phyloP scores from a whole-genome alignment of 2,329 filamentous ascomycete species.

The Xylaria sp. region DNA sequence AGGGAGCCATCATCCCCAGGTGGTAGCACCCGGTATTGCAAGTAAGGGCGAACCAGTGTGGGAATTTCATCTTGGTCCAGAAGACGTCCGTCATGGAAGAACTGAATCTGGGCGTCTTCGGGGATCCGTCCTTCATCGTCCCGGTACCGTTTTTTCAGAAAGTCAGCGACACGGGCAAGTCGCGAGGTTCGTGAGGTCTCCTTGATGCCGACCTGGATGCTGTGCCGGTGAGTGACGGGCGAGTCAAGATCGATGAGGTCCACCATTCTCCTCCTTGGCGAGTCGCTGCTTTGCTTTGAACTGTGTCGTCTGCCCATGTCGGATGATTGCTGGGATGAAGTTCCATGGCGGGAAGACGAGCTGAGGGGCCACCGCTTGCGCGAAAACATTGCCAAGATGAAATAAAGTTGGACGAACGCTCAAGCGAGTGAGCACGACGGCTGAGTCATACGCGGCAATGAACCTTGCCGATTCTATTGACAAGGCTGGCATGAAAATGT shows the following conservation, averaged over 20 bases:
- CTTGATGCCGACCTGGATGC: slow-evolving; percentile 20
- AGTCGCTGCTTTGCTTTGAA: slow-evolving; percentile 1
- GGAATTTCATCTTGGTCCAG: slow-evolving; percentile 24
- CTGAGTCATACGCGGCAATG: slow-evolving; percentile 1
- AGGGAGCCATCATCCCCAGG: slow-evolving; percentile 22
- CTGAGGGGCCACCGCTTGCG: slow-evolving; percentile 10
- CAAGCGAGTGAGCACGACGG: slow-evolving; percentile 1
- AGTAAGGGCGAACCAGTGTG: neutral
- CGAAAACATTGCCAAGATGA: slow-evolving; percentile 17
- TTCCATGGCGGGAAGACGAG: slow-evolving; percentile 3
- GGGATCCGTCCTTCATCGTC: slow-evolving; percentile 9
- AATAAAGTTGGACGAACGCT: neutral
- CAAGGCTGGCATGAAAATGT: slow-evolving; percentile 1
- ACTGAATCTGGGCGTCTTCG: slow-evolving; percentile 21
- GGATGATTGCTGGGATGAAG: slow-evolving; percentile 8
- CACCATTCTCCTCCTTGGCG: slow-evolving; percentile 21
- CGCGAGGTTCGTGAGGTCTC: slow-evolving; percentile 16
- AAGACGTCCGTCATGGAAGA: slow-evolving; percentile 17
- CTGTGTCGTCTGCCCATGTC: slow-evolving; percentile 9
- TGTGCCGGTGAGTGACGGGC: slow-evolving; percentile 13
- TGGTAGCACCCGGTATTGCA: slow-evolving; percentile 27
- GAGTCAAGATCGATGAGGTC: slow-evolving; percentile 30
- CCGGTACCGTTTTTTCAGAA: slow-evolving; percentile 15
- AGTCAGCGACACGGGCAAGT: slow-evolving; percentile 16
- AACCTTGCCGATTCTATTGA: neutral